Conservation (phyloP, 2,329 filamentous ascomycete genomes). For the Fusarium sp. region DNA sequence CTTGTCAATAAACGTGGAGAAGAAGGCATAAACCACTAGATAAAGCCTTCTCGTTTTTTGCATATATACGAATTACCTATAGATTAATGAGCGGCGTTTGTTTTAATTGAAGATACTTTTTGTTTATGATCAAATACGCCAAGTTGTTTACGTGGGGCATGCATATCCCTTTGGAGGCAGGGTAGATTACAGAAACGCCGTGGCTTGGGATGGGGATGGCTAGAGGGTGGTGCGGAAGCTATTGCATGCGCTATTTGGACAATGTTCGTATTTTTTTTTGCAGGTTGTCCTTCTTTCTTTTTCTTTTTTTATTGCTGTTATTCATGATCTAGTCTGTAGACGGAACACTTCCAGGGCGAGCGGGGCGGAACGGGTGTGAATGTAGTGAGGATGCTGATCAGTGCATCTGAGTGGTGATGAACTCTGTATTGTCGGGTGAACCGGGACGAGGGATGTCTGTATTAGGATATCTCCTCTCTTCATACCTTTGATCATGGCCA, state of each 20-base stretch:
- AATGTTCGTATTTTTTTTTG: constrained; percentile 18
- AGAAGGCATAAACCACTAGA: constrained; percentile 5
- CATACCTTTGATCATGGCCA: neutral
- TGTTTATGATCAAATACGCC: constrained; percentile 4
- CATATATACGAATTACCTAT: constrained; percentile 26
- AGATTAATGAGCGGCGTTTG: constrained; percentile 33
- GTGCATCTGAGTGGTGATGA: constrained; percentile 2
- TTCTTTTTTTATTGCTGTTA: neutral
- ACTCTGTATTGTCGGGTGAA: constrained; percentile 24
- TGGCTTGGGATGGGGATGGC: constrained; percentile 7
- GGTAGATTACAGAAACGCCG: constrained; percentile 12
- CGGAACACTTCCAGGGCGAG: neutral
- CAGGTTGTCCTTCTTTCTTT: neutral
- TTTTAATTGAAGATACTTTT: neutral
- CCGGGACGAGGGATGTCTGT: constrained; percentile 3
- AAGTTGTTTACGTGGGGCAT: constrained; percentile 10
- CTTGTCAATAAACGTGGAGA: constrained; percentile 53
- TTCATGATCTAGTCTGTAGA: neutral
- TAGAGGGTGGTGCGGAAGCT: constrained; percentile 14
- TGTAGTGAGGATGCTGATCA: constrained; percentile 9
- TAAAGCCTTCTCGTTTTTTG: constrained; percentile 3
- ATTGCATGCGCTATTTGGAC: neutral
- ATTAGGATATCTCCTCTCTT: neutral
- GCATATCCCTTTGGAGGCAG: constrained; percentile 4
- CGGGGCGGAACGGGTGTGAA: constrained; percentile 4